Evolutionary conservation across 2,329 filamentous ascomycete genomes (phyloP).

Genomic region (Verticillium albo-atrum): DNA sequence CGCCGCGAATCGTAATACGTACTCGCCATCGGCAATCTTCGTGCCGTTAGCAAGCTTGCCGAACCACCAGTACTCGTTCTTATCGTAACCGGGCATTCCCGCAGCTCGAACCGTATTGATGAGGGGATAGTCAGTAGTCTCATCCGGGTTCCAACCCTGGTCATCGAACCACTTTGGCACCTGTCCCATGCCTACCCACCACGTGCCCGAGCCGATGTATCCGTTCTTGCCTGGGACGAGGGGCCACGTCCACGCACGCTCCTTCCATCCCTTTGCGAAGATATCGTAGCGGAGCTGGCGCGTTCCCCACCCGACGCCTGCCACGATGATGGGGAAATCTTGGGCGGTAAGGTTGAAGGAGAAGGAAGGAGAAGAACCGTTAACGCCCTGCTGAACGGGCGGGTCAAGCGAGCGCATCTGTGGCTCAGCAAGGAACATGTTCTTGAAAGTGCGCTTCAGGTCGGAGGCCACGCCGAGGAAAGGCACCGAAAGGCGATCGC

Average conservation of each 20-base stretch:
- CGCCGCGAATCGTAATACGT: slow-evolving; percentile 34
- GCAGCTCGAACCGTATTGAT: slow-evolving; percentile 13
- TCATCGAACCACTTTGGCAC: slow-evolving; percentile 12
- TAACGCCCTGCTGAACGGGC: background rate
- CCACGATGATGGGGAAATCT: slow-evolving; percentile 14
- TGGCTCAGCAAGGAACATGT: slow-evolving; percentile 10
- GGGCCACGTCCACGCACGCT: slow-evolving; percentile 37
- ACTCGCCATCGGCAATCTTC: slow-evolving; percentile 33
- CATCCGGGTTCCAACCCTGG: slow-evolving; percentile 14
- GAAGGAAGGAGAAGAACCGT: slow-evolving; percentile 4
- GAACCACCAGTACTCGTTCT: slow-evolving; percentile 33
- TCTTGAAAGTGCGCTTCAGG: slow-evolving; percentile 13
- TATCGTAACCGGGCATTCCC: slow-evolving; percentile 21
- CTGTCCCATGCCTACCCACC: slow-evolving; percentile 14
- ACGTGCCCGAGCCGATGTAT: slow-evolving; percentile 34
- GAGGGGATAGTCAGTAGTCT: slow-evolving; percentile 19
- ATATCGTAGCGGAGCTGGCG: slow-evolving; percentile 22
- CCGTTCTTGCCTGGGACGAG: slow-evolving; percentile 29
- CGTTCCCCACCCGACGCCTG: slow-evolving; percentile 15
- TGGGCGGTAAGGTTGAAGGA: slow-evolving; percentile 11
- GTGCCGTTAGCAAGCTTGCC: slow-evolving; percentile 38
- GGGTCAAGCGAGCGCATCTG: background rate
- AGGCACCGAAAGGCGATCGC: slow-evolving; percentile 25
- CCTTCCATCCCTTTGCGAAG: slow-evolving; percentile 31
- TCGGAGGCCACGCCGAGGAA: slow-evolving; percentile 22